Evolutionary conservation across 2,329 filamentous ascomycete genomes (phyloP).

Genomic region (Metarhizium guizhouense): DNA sequence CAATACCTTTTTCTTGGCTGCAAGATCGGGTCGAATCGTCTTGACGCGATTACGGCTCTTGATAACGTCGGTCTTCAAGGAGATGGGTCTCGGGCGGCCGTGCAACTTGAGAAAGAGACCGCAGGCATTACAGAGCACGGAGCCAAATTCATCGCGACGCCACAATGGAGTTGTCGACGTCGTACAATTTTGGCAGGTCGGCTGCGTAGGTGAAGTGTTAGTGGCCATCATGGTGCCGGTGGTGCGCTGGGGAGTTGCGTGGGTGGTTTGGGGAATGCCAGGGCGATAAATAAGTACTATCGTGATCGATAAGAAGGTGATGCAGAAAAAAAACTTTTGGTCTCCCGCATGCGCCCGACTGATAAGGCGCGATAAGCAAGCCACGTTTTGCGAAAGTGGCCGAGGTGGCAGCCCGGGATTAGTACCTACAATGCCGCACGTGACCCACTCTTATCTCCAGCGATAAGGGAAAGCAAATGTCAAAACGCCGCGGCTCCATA

Average conservation of each 20-base stretch:
- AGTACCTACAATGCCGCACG: constrained; percentile 18
- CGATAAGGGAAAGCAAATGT: neutral
- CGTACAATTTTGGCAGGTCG: constrained; percentile 90
- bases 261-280: constrained; percentile 16
- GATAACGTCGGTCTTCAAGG: constrained; percentile 97
- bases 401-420: neutral
- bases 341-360: constrained; percentile 17
- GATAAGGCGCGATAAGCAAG: constrained; percentile 27
- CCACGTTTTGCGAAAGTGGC: constrained; percentile 3
- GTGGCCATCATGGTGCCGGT: constrained; percentile 40
- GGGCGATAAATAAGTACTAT: constrained; percentile 24
- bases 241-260: constrained; percentile 21
- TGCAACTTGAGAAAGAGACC: constrained; percentile 96
- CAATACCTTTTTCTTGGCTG: constrained; percentile 74
- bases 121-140: constrained; percentile 96
- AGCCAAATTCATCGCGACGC: constrained; percentile 92
- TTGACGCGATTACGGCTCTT: constrained; percentile 98
- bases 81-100: constrained; percentile 85
- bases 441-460: constrained; percentile 14
- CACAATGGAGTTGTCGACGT: constrained; percentile 95
- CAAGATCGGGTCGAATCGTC: constrained; percentile 67
- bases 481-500: neutral
- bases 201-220: constrained; percentile 62
- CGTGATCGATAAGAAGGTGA: constrained; percentile 27
- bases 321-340: constrained; percentile 25